Evolutionary conservation across 306 rosid species (phyloP).

Genomic region (Cucumis sativus): DNA sequence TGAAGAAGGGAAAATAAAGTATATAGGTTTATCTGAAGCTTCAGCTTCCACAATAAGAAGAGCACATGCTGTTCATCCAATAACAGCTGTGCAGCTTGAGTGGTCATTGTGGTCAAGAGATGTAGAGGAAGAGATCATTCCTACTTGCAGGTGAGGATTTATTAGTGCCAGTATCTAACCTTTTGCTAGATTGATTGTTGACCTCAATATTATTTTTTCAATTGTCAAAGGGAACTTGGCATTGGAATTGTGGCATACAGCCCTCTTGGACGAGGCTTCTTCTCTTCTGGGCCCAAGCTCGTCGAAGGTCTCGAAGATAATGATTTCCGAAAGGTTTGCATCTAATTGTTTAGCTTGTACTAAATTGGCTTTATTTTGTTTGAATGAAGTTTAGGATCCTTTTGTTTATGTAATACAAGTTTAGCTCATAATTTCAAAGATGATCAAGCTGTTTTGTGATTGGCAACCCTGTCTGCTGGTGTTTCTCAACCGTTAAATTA

Average conservation of each 20-base stretch:
- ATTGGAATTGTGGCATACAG: slow-evolving; percentile 24
- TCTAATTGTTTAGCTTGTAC: neutral
- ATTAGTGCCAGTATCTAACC: neutral
- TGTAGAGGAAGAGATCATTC: slow-evolving; percentile 47
- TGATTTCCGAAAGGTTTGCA: slow-evolving; percentile 41
- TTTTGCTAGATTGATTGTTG: neutral
- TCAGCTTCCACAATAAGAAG: slow-evolving; percentile 66
- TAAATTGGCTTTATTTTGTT: neutral
- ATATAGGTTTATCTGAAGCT: slow-evolving; percentile 61
- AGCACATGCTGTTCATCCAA: slow-evolving; percentile 73
- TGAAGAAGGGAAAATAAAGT: slow-evolving; percentile 60
- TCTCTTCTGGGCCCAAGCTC: slow-evolving; percentile 34
- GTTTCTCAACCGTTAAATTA: neutral
- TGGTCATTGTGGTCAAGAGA: slow-evolving; percentile 73
- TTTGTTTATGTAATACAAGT: neutral
- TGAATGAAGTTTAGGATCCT: neutral
- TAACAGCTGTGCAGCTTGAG: slow-evolving; percentile 56
- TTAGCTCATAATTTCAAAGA: neutral
- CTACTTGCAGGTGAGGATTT: slow-evolving; percentile 48
- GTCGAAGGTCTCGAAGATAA: slow-evolving; percentile 13
- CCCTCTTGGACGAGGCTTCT: slow-evolving; percentile 60
- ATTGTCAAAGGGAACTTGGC: slow-evolving; percentile 39
- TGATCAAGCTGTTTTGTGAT: neutral
- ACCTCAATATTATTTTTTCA: neutral
- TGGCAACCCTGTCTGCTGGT: neutral